phyloP scores from a whole-genome alignment of 805 yeast genomes.

The Sugiyamaella mastotermitis region DNA sequence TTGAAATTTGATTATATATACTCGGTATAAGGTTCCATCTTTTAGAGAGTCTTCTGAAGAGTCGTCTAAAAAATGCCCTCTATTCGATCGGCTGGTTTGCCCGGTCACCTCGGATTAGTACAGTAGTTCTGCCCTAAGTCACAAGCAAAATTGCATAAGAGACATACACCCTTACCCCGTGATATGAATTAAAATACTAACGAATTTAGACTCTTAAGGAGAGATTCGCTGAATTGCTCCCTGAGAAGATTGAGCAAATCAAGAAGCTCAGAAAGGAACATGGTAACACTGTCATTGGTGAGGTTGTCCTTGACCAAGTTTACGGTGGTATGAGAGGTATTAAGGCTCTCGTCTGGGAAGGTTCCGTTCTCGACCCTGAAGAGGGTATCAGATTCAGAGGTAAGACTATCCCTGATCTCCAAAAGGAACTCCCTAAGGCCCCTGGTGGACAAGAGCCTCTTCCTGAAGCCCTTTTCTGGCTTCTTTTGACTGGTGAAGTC shows the following conservation, averaged over 20 bases:
- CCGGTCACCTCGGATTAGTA: too few species aligned
- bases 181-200: not conserved
- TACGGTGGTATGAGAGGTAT: conserved; percentile 92
- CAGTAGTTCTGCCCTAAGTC: too few species aligned
- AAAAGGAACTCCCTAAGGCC: conserved; percentile 67
- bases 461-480: conserved; percentile 82
- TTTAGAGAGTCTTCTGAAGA: too few species aligned
- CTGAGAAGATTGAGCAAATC: conserved; percentile 87
- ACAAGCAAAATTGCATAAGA: too few species aligned
- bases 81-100: too few species aligned
- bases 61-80: too few species aligned
- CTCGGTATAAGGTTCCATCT: too few species aligned
- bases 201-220: conserved; percentile 61
- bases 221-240: conserved; percentile 87
- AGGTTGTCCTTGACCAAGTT: conserved; percentile 70
- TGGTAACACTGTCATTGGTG: conserved; percentile 73
- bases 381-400: conserved; percentile 88
- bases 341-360: conserved; percentile 83
- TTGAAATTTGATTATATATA: too few species aligned
- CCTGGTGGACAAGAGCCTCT: conserved; percentile 59
- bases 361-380: conserved; percentile 75
- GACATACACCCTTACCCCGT: too few species aligned
- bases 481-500: conserved; percentile 74
- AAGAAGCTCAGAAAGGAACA: conserved; percentile 82
- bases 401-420: conserved; percentile 73